These are phyloP conservation scores for Fusarium metavorans DNA, from an alignment of 2,329 filamentous ascomycete species.

Conservation along the genomic window DNA sequence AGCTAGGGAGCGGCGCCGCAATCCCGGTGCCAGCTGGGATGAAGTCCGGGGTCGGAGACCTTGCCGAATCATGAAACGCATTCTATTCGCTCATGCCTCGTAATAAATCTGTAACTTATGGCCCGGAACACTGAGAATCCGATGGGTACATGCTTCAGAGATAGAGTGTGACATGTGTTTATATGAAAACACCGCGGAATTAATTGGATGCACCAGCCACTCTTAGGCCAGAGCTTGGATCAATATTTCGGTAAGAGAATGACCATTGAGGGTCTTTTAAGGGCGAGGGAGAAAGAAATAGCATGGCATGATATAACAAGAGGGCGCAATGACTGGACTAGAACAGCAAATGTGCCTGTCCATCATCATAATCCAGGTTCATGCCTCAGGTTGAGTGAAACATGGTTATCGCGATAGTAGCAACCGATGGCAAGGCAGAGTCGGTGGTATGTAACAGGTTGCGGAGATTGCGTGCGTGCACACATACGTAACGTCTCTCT, in stretches of 20 bases:
- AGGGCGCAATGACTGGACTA: background rate
- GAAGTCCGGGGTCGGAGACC: constrained; percentile 32
- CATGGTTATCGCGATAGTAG: constrained; percentile 2
- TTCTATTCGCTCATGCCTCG: background rate
- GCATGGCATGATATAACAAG: constrained; percentile 1
- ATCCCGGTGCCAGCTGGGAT: constrained; percentile 22
- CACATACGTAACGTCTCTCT: constrained; percentile 23
- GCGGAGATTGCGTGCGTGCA: constrained; percentile 30
- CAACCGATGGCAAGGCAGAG: constrained; percentile 2
- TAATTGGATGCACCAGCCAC: background rate
- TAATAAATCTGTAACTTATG: constrained; percentile 32
- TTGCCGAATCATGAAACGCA: constrained; percentile 34
- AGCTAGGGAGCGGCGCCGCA: constrained; percentile 4
- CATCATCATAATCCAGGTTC: constrained; percentile 6
- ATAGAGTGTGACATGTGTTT: constrained; percentile 9
- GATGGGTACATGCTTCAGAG: constrained; percentile 14
- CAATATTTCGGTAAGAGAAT: background rate
- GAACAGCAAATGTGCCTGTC: constrained; percentile 11
- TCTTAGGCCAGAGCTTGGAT: constrained; percentile 3
- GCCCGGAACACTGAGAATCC: constrained; percentile 28
- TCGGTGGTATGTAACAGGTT: background rate
- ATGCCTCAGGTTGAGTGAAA: constrained; percentile 3
- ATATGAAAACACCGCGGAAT: background rate
- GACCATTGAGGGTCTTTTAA: background rate
- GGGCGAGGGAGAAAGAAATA: background rate